Base-by-base conservation (phyloP, 2,329 filamentous ascomycete genomes). In the Fusarium sp. region DNA sequence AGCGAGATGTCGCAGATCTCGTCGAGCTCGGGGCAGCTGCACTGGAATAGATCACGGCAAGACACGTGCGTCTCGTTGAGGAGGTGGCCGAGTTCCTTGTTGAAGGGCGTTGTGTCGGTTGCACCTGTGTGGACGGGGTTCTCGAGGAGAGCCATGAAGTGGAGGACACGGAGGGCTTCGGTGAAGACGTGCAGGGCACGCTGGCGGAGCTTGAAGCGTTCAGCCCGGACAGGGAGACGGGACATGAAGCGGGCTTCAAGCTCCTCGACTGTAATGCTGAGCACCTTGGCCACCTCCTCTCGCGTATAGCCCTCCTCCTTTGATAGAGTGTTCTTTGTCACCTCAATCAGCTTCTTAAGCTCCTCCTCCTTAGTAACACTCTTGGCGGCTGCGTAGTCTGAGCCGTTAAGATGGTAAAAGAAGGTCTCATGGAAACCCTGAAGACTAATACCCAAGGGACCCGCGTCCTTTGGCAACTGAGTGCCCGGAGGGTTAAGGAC, bases 21-120 rank as follows among this genome's bases (percentile, higher is more conserved):
- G 82, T 99, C 96, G n/a, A 98, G 90, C 83, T 98, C 95, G 0
- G 94, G 92, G 78, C 94, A 97, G 78, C 93, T 97, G 85, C 96
- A 98, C 79, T 98, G 94, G 84, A 97, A 99, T 5, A 94, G 83
- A 18, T 95, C 93, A 62, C 94, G 90, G 83, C 96, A 98, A 9
- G 94, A 97, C 48, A 91, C 90, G 81, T 99, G 97, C 0, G 95
- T 98, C 78, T 92, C 90, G 83, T 98, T 98, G 87, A 99, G 92
- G 14, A 98, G 87, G 50, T 90, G 90, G 32, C 97, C 97, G 1
- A 99, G 91, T 61, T 89, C 87, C 57, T 86, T 83, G 80, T 95
- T 92, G 80, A 92, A 92, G 16, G 79, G 80, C 13, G 83, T 80
- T n/a, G 91, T 91, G 73, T 91, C 88, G 35, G 88, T 88, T 3